Conservation (phyloP, 2,329 filamentous ascomycete species). For the Didymosphaeria variabile region DNA sequence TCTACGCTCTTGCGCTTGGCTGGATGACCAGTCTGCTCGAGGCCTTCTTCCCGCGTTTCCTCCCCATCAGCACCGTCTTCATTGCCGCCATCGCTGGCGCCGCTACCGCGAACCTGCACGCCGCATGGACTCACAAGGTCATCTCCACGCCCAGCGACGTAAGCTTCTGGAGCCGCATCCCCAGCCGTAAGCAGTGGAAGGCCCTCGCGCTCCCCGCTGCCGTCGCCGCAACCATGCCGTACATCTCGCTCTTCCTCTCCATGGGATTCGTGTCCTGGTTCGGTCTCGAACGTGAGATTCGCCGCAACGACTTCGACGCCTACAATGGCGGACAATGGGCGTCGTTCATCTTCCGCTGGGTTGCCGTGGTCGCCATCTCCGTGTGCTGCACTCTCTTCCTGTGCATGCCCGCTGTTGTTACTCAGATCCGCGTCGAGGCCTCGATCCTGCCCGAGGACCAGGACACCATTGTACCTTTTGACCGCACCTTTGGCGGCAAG, state of each 20-base stretch:
- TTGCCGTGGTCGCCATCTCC: conserved; percentile 49
- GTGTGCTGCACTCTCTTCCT: conserved; percentile 69
- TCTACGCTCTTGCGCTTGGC: conserved; percentile 41
- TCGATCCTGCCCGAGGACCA: conserved; percentile 83
- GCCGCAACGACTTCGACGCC: conserved; percentile 40
- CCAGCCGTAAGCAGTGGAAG: conserved; percentile 70
- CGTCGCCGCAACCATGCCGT: conserved; percentile 67
- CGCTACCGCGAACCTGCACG: conserved; percentile 71
- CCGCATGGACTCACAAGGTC: conserved; percentile 86
- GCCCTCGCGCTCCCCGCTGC: conserved; percentile 75
- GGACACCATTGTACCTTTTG: conserved; percentile 88
- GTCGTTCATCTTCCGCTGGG: conserved; percentile 53
- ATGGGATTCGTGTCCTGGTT: conserved; percentile 53
- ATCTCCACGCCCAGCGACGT: conserved; percentile 74
- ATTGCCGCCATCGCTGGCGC: conserved; percentile 67
- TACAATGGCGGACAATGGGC: conserved; percentile 45
- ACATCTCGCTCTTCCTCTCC: conserved; percentile 62
- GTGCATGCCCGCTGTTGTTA: conserved; percentile 80
- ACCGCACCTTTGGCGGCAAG: conserved; percentile 82
- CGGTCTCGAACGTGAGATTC: conserved; percentile 44
- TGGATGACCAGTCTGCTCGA: conserved; percentile 57
- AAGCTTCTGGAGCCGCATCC: conserved; percentile 72
- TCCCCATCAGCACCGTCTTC: conserved; percentile 60
- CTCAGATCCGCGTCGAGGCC: conserved; percentile 84
- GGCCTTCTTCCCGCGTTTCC: conserved; percentile 46